Base-by-base conservation (phyloP, 345 rosid species). In the Trapa incisa region DNA sequence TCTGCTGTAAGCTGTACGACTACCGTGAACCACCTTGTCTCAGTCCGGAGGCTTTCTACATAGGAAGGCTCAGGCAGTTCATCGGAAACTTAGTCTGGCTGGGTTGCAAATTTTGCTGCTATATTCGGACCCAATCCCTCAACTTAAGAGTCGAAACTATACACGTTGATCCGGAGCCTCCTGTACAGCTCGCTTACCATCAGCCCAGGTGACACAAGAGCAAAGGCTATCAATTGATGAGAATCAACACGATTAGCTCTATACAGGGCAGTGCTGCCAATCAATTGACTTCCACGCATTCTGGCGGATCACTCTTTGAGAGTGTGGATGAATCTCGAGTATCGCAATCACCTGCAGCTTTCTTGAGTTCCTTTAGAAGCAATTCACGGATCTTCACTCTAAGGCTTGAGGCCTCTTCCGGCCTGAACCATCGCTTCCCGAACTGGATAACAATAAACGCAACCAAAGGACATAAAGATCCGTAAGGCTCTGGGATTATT, bases 361-460 rank as follows among this genome's bases (percentile, higher is more conserved):
- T 74, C 67, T 68, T 65, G 70, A 94, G 89, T 67, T 83, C 84
- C 54, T 78, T 65, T 65, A 75, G 12, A 35, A 94, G 93, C 64
- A 82, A 69, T 12, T 77, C 75, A 50, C 75, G 73, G 72, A 94
- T 89, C 83, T 81, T 86, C 69, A 3, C 65, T 75, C 97, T 87
- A 86, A 94, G 73, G 41, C 81, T 79, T 39, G 96, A 91, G 65
- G 99, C 97, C 70, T 89, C 86, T 75, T 86, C 86, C 1, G 96
- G 96, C 73, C 67, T 83, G 78, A 94, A 94, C 99, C 99, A 91
- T 62, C 73, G 72, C 79, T 79, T 85, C 76, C 96, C 88, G 69
- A 94, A 86, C 99, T 94, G 83, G 62, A 80, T 63, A 74, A 17
- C 5, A 36, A 67, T 47, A 71, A 6, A 64, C 4, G 50, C 38